Percentiles rank a stretch among this genome's conserved stretches.
These are phyloP conservation scores for Achaetomiella virescens DNA, from an alignment of 495 filamentous ascomycete species.

Conservation along the genomic window DNA sequence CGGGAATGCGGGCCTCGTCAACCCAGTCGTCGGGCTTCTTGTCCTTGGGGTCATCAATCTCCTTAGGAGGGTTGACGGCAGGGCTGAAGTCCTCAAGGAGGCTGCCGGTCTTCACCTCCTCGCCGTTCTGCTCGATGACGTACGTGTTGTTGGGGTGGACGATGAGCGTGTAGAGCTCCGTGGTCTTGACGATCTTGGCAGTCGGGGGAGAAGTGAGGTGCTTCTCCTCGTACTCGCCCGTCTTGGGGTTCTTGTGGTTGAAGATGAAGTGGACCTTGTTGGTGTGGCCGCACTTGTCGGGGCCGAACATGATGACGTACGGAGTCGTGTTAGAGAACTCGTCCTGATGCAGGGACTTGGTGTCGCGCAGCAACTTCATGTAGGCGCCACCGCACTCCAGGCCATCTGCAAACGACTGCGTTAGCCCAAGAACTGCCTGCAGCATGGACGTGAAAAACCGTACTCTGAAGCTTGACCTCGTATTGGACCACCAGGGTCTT, in stretches of 20 bases:
- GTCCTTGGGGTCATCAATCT: conserved; percentile 96
- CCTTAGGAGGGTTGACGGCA: conserved; percentile 86
- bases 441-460: conserved; percentile 30
- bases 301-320: conserved; percentile 99
- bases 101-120: conserved; percentile 76
- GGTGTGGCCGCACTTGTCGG: conserved; percentile 97
- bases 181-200: conserved; percentile 82
- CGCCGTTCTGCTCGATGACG: conserved; percentile 83
- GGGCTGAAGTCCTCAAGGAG: conserved; percentile 94
- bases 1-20: conserved; percentile 80
- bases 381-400: conserved; percentile 99
- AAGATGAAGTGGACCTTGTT: conserved; percentile 99
- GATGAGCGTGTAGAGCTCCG: conserved; percentile 91
- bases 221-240: conserved; percentile 99
- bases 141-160: conserved; percentile 94
- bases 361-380: conserved; percentile 97
- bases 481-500: conserved; percentile 98
- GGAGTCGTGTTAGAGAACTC: conserved; percentile 97
- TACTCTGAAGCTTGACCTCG: conserved; percentile 98
- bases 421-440: conserved; percentile 10
- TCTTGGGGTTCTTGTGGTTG: conserved; percentile 99
- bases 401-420: conserved; percentile 53
- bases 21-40: conserved; percentile 95
- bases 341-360: conserved; percentile 90
- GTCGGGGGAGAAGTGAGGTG: conserved; percentile 80